Evolutionary conservation across 2,329 filamentous ascomycete species (phyloP), one percentile per base, ranked within the genome.

Genomic region (Colletotrichum sojae): DNA sequence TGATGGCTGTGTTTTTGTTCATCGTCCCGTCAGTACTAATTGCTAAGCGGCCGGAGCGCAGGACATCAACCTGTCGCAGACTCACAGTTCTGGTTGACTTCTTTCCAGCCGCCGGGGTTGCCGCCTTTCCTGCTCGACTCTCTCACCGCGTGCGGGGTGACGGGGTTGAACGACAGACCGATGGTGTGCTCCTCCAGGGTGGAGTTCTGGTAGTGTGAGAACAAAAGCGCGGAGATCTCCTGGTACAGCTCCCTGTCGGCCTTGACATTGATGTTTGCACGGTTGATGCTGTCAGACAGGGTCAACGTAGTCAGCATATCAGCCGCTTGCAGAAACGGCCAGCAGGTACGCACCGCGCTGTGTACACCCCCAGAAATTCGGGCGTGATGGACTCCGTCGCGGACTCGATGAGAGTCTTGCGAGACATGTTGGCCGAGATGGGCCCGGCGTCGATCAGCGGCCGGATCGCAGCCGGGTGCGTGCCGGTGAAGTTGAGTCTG

Each of bases 1-100:
- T 71, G 51, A 69, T n/a, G 43, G 68, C 64, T 46, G 61, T 20
- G 36, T 9, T 43, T 12, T 6, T 39, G 15, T 18, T 15, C 3
- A 8, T 36, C 12, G 22, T 25, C 22, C 22, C 22, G 22, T 25
- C 4, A 25, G 22, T 25, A 25, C 22, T 25, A 25, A 25, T 25
- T 25, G 4, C 22, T 5, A 25, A 25, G 22, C 22, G 22, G 22
- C 22, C 22, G 22, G 18, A 5, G 20, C 36, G 18, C 8, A 25
- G 5, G 22, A 4, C 22, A 25, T 25, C 4, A 25, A 25, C 5
- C 9, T 8, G 27, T 31, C 27, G 27, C 27, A 31, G 13, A 56
- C 39, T 45, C 22, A 56, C 54, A 56, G 39, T 56, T 56, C 22
- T 56, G 54, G 20, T 56, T 56, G 54, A 56, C 39, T 22, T 56